Base-by-base conservation (phyloP, 768 basidiomycete genomes). In the Polyporus arcularius region DNA sequence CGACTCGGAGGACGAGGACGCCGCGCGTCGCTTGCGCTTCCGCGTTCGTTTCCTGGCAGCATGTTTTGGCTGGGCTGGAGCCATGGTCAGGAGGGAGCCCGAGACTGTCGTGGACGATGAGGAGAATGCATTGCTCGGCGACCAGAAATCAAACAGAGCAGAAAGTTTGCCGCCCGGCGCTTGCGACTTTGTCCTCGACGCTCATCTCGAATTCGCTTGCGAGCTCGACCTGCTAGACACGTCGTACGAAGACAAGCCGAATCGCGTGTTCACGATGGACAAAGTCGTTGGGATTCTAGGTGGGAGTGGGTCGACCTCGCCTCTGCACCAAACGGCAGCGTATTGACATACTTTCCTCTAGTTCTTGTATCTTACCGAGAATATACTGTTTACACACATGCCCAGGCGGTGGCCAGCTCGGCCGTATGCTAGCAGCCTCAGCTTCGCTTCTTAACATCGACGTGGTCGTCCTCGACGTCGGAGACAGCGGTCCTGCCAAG, bases 371-470 rank as follows among this genome's bases (percentile, higher is more conserved):
- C 16, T 16, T 43, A n/a, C 47, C 12, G 35, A 48, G 38, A 45
- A 40, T 31, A n/a, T 30, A 26, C 53, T 59, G 43, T 55, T 56
- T 41, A 40, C 47, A 43, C 48, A 40, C 48, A 21, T 53, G 31
- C 39, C 30, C 55, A 96, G 96, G 96, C 63, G 97, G 97, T 40
- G 96, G 96, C 63, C 96, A 98, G 75, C 85, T 99, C 28, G 96
- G 96, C 28, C 93, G 96, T 26, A 99, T 99, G 97, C 83, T 99
- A 14, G 92, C 89, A 4, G 88, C 88, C 35, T 87, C 96, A 0
- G 96, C 96, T 3, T 88, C 95, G 2, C 81, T 94, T 35, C 82
- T 98, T 52, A 92, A 94, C 69, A 80, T 97, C 67, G 84, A 89
- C 42, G 77, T 96, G 16, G 74, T 94, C 35, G 85, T 97, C 64